Percentiles rank a stretch among this genome's conserved stretches.
Conservation (phyloP, 2,329 filamentous ascomycete species). For the Aspergillus pseudoglaucus region DNA sequence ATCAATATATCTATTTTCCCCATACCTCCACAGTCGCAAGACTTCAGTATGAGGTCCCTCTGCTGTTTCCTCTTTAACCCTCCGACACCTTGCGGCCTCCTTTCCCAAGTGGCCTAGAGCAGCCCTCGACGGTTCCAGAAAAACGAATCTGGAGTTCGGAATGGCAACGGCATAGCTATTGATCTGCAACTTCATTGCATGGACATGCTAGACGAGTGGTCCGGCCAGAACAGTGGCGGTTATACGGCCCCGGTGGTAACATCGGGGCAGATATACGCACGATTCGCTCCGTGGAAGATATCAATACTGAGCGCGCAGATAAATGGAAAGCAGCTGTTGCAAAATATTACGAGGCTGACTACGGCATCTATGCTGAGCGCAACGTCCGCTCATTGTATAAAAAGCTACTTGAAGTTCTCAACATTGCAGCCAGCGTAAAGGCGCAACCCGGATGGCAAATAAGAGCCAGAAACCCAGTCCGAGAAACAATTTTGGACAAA, state of each 20-base stretch:
- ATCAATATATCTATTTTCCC: no score
- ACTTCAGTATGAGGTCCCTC: no score
- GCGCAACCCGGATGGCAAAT: neutral
- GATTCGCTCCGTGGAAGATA: neutral
- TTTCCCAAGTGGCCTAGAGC: no score
- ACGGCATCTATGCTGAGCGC: neutral
- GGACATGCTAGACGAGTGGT: neutral
- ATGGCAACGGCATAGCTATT: no score
- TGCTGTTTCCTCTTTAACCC: no score
- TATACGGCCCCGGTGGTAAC: neutral
- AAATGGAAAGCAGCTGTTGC: neutral
- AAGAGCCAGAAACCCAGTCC: neutral
- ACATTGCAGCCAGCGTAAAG: neutral
- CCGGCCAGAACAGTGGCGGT: neutral
- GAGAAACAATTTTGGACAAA: neutral
- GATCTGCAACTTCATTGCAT: neutral
- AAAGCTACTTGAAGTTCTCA: neutral
- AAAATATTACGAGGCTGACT: neutral
- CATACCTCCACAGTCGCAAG: no score
- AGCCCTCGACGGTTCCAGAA: no score
- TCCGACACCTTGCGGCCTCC: no score
- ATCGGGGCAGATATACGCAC: neutral
- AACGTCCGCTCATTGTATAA: neutral
- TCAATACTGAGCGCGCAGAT: neutral
- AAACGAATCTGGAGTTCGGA: no score